Base-by-base conservation (phyloP, 2,329 filamentous ascomycete species). In the Mycogone perniciosa region DNA sequence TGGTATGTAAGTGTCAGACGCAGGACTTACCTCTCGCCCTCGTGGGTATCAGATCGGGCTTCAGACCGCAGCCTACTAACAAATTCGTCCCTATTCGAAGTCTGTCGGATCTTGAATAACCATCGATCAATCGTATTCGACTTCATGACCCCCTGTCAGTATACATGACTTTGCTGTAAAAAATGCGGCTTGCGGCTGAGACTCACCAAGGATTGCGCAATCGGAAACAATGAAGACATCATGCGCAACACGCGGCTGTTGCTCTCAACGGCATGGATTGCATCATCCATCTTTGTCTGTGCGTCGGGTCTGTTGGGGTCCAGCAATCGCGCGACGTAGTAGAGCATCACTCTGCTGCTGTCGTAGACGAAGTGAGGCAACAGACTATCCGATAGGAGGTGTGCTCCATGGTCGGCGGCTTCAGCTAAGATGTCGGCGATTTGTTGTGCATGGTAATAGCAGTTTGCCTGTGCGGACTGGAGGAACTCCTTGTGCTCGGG, bases 321-420 rank as follows among this genome's bases (percentile, higher is more conserved):
- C 5, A 74, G 61, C 6, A 75, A 57, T 11, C 71, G 66, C 4
- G 70, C 72, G n/a, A 74, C 64, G 50, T 74, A 74, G 56, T 76
- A 75, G 1, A 76, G 57, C 69, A 76, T 74, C 35, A 74, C 69
- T 4, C 73, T 66, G 44, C 69, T 74, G 54, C 72, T 74, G 48
- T 75, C 72, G 55, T 74, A 75, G 2, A 71, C 67, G 52, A 75
- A 75, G 11, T 71, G 73, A 1, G 72, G 72, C 31, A 74, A 62
- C 58, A 74, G 60, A 41, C 69, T 72, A 42, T 76, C 73, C 0
- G 71, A 71, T 27, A 76, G 55, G 34, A 71, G 66, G 4, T 67
- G 59, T 5, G 64, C 58, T 10, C 71, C 73, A 53, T 74, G 70
- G 35, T 67, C 65, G 2, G 67, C 66, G 6, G 70, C 67, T 47